phyloP scores from a whole-genome alignment of 345 rosid species.

The Odontarrhena argentea region DNA sequence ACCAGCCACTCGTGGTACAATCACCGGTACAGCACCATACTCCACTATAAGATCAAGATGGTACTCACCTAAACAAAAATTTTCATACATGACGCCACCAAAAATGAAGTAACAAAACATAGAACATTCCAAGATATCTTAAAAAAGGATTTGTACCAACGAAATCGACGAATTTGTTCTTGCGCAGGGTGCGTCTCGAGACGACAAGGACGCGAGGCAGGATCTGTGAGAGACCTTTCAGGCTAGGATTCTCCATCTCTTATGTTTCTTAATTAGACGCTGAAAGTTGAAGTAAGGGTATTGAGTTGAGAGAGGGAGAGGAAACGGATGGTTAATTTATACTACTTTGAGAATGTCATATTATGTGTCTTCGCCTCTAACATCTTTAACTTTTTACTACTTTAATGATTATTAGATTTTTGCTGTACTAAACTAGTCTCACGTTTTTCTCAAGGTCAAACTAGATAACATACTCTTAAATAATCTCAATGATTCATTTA shows the following conservation, averaged over 20 bases:
- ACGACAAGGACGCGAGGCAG: conserved; percentile 89
- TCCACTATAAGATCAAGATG: conserved; percentile 84
- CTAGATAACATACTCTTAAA: not conserved
- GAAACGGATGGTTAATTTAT: conserved; percentile 18
- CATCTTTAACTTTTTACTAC: conserved; percentile 9
- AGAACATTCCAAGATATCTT: not conserved
- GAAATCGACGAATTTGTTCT: conserved; percentile 87
- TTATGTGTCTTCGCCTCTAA: not conserved
- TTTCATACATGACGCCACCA: not conserved
- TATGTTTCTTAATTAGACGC: not conserved
- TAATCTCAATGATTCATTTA: too few species aligned
- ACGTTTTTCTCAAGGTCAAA: conserved; percentile 23
- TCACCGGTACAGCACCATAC: conserved; percentile 81
- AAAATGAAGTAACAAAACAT: not conserved
- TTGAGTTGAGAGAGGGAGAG: conserved; percentile 18
- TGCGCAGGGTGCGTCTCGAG: conserved; percentile 80
- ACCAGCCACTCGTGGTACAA: conserved; percentile 79
- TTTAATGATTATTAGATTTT: not conserved
- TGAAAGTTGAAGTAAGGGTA: not conserved
- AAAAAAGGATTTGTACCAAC: conserved; percentile 51
- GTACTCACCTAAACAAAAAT: conserved; percentile 67
- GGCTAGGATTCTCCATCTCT: conserved; percentile 33
- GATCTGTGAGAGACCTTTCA: conserved; percentile 55
- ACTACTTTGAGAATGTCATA: not conserved
- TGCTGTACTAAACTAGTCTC: not conserved